A percentile compares a stretch with the other conserved stretches of the same genome.
phyloP scores from a whole-genome alignment of 495 filamentous ascomycete genomes.

The Trichodelitschia bisporula region DNA sequence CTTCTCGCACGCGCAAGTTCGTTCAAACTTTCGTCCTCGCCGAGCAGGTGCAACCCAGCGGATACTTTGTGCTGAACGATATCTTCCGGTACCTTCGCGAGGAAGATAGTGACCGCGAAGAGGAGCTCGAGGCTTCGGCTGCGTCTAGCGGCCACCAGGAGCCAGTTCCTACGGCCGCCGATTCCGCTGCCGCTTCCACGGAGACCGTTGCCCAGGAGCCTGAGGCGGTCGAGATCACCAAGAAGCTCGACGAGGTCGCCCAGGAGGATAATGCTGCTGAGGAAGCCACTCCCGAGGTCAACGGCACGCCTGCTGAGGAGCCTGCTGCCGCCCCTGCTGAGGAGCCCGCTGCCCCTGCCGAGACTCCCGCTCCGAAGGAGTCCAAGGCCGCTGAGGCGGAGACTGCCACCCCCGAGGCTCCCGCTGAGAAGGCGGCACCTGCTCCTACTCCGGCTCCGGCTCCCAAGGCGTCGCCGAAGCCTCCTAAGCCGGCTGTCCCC shows the following conservation, averaged over 20 bases:
- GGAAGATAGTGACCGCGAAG: constrained; percentile 46
- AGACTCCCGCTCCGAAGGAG: constrained; percentile 6
- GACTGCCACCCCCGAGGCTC: constrained; percentile 13
- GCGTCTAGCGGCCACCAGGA: constrained; percentile 17
- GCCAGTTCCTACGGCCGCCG: constrained; percentile 10
- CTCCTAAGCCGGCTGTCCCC: constrained; percentile 27
- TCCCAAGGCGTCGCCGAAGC: constrained; percentile 8
- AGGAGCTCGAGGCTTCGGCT: constrained; percentile 19
- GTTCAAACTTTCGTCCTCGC: constrained; percentile 96
- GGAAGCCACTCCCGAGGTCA: constrained; percentile 12
- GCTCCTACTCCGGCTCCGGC: constrained; percentile 14
- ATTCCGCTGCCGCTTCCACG: constrained; percentile 10
- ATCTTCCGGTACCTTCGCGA: constrained; percentile 82
- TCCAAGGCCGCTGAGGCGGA: constrained; percentile 16
- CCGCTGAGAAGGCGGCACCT: constrained; percentile 26
- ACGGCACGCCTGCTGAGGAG: constrained; percentile 3
- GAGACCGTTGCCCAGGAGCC: constrained; percentile 15
- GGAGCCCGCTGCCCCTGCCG: constrained; percentile 8
- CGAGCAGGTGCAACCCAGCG: constrained; percentile 64
- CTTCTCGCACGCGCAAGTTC: constrained; percentile 74
- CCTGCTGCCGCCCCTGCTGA: constrained; percentile 6
- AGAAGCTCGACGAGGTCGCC: constrained; percentile 27
- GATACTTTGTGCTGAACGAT: constrained; percentile 95
- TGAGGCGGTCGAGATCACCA: constrained; percentile 25
- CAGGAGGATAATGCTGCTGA: constrained; percentile 19